A percentile compares a stretch with the other conserved stretches of the same genome.
These are phyloP conservation scores for Tricholomella constricta DNA, from an alignment of 768 basidiomycete species.

Conservation along the genomic window DNA sequence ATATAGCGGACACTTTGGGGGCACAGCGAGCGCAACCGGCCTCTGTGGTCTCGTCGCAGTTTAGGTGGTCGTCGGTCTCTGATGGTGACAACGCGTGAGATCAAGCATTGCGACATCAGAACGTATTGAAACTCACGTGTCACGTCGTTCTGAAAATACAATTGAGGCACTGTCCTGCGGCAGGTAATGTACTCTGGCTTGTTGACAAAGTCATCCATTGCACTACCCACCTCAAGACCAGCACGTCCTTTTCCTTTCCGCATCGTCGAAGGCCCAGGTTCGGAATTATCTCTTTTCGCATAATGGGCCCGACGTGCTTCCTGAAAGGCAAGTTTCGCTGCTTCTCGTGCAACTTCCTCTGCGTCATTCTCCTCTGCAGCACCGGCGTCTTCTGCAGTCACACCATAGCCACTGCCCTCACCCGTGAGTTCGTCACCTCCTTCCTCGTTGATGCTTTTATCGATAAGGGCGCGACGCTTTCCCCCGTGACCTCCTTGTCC, in stretches of 20 bases:
- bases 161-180: neutral
- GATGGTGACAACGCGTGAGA: conserved; percentile 8
- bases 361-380: no score
- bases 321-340: neutral
- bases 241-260: neutral
- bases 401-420: neutral
- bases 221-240: neutral
- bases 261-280: neutral
- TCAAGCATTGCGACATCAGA: neutral
- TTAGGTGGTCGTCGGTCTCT: conserved; percentile 6
- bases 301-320: conserved; percentile 1
- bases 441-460: conserved; percentile 1
- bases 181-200: neutral
- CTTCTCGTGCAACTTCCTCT: neutral
- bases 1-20: neutral
- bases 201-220: conserved; percentile 14
- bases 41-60: neutral
- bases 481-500: neutral
- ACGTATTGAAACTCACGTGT: neutral
- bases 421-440: neutral
- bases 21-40: conserved; percentile 8
- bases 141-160: conserved; percentile 8
- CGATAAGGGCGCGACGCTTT: neutral
- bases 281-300: neutral
- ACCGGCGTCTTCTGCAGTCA: neutral